Conservation (phyloP, 2,329 filamentous ascomycete genomes). For the Microcyclosporella mali region DNA sequence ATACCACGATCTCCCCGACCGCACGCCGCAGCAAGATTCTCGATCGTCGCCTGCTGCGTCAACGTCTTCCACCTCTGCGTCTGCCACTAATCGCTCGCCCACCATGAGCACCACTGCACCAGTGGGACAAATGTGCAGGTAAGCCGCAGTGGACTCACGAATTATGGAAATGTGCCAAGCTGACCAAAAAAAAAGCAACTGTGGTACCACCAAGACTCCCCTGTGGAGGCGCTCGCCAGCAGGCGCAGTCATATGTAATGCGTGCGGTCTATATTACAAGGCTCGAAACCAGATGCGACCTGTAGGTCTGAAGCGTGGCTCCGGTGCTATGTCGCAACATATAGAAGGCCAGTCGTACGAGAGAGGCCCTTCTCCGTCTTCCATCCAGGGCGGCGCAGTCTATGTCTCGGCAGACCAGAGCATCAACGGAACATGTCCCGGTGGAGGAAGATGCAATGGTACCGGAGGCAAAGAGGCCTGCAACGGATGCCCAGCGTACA, state of each 20-base stretch:
- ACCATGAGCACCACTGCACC: constrained; percentile 34
- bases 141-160: constrained; percentile 26
- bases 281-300: constrained; percentile 86
- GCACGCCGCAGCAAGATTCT: constrained; percentile 7
- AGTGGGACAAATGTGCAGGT: constrained; percentile 67
- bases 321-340: constrained; percentile 32
- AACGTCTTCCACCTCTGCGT: constrained; percentile 4
- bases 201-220: constrained; percentile 85
- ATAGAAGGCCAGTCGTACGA: constrained; percentile 34
- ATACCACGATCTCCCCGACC: neutral
- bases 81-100: constrained; percentile 8
- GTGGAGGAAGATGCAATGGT: constrained; percentile 90
- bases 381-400: constrained; percentile 46
- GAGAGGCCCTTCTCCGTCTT: constrained; percentile 36
- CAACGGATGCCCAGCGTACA: constrained; percentile 92
- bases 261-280: constrained; percentile 90
- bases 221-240: constrained; percentile 90
- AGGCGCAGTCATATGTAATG: constrained; percentile 94
- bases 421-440: constrained; percentile 82
- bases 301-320: constrained; percentile 78
- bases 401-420: constrained; percentile 73
- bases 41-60: constrained; percentile 10
- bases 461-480: constrained; percentile 93
- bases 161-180: neutral
- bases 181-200: constrained; percentile 63